phyloP scores from a whole-genome alignment of 2,329 filamentous ascomycete genomes.

The Hymenoscyphus occultus region DNA sequence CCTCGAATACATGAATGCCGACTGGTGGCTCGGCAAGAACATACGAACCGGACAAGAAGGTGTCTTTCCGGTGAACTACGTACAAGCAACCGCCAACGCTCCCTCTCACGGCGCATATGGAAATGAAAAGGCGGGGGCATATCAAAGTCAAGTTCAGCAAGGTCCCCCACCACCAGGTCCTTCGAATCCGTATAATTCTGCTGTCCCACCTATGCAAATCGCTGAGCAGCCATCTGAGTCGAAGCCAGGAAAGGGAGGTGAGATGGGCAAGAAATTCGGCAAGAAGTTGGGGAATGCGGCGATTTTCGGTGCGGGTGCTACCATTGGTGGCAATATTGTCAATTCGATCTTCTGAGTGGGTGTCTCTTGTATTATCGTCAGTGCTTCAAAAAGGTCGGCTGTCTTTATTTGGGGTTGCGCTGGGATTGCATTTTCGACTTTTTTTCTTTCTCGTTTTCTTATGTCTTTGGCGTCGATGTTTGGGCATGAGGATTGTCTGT shows the following conservation, averaged over 20 bases:
- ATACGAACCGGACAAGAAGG: constrained; percentile 78
- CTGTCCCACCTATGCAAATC: constrained; percentile 73
- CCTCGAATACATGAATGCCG: constrained; percentile 89
- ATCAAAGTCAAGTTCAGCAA: constrained; percentile 24
- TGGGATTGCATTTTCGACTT: neutral
- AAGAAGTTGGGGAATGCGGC: constrained; percentile 86
- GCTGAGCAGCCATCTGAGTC: constrained; percentile 49
- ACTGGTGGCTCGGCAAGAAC: constrained; percentile 95
- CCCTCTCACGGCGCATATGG: constrained; percentile 38
- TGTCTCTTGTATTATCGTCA: neutral
- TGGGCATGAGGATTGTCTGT: neutral
- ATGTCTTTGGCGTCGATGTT: neutral
- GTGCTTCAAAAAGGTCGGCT: neutral
- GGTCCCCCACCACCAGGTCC: constrained; percentile 43
- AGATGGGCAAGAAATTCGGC: constrained; percentile 90
- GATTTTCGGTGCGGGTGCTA: constrained; percentile 90
- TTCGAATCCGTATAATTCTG: constrained; percentile 62
- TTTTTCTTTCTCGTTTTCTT: neutral
- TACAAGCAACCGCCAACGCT: constrained; percentile 49
- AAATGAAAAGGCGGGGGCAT: constrained; percentile 32
- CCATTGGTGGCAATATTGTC: constrained; percentile 84
- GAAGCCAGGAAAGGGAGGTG: constrained; percentile 47
- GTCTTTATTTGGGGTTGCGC: constrained; percentile 1
- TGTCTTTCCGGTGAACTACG: constrained; percentile 94
- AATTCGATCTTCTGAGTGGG: constrained; percentile 77